Evolutionary conservation across 2,329 filamentous ascomycete genomes (phyloP), one percentile per base, ranked within the genome.

Genomic region (Pseudogymnoascus pannorum): DNA sequence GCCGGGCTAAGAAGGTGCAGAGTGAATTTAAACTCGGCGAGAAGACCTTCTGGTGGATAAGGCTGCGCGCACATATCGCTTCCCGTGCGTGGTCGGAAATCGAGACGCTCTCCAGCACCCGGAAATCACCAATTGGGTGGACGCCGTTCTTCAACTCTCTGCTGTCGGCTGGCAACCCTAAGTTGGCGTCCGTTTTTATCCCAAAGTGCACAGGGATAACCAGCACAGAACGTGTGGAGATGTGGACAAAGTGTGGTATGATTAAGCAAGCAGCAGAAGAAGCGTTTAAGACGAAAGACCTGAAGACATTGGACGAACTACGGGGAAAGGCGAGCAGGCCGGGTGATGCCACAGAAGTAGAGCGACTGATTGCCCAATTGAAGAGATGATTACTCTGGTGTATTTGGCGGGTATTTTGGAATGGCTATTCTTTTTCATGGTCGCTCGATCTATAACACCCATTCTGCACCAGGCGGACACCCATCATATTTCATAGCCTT

Each of bases 181-280:
- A 92, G 64, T 80, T 96, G 14, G 94, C 94, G 1, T 84, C 88
- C 0, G 74, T 85, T 4, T 97, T 97, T 74, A 86, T 97, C 59
- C 86, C 91, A 2, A 97, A 97, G 75, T 97, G 92, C 77, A 87
- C 87, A 14, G 79, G 80, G 61, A 4, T 60, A 59, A 22, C 73
- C 95, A 54, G 81, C 86, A 48, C 78, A 83, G 1, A 81, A 84
- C 2, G 88, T 3, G 87, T 96, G 61, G 84, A 88, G 67, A 97
- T 99, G 93, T 99, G 92, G 82, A 87, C 96, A 69, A 96, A 96
- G 76, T 97, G 94, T 73, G 93, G 93, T 16, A 84, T 96, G 86
- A 79, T 91, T 48, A 83, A 88, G 26, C 92, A 91, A 75, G 94
- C 94, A 2, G 94, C 89, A 3, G 92, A 97, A 75, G 94, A 97